Evolutionary conservation across 176 grass and related monocot genomes (phyloP), one percentile per base, ranked within the genome.

Genomic region (Musa schizocarpa): DNA sequence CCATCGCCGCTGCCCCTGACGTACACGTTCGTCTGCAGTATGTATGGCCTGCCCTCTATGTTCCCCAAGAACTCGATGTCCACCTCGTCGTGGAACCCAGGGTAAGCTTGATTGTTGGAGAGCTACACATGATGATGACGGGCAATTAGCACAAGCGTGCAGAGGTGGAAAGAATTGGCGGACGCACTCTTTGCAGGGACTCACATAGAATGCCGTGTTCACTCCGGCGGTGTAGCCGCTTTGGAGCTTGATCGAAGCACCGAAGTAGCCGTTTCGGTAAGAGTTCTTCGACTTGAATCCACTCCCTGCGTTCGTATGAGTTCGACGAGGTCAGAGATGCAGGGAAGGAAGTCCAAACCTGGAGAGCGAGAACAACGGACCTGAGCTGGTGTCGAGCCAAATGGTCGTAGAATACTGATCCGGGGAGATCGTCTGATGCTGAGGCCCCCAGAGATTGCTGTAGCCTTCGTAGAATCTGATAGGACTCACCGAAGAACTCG

Each of bases 61-160:
- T 87, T 93, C 21, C 91, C 85, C 26, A 93, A 52, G 29, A 93
- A 85, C 71, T 93, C 87, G 43, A 93, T 89, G 74, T 93, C 87
- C 11, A 89, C 85, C 76, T 89, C 90, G 61, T 93, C 90, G 73
- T 89, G 91, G 73, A 61, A 82, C 2, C 91, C 87, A 0, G 87
- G 90, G 62, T 89, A 81, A 9, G 78, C 90, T 75, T 93, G 70
- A 49, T 73, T 74, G 81, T 93, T 93, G 4, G 90, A 93, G 1
- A 89, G 74, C 81, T 89, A 25, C 21, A 56, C 9, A 54, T 24
- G 19, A 20, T 9, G 20, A 8, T 0, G 17, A 19, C 57, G 17
- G 1, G 3, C 20, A 62, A 9, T n/a, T 57, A 17, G 4, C 1
- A 57, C 13, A 17, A 1, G 11, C 0, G 16, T 17, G 16, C 54